Percentiles rank a stretch among this genome's conserved stretches.
phyloP scores from a whole-genome alignment of 257 asterid genomes.

The Lycium barbarum region DNA sequence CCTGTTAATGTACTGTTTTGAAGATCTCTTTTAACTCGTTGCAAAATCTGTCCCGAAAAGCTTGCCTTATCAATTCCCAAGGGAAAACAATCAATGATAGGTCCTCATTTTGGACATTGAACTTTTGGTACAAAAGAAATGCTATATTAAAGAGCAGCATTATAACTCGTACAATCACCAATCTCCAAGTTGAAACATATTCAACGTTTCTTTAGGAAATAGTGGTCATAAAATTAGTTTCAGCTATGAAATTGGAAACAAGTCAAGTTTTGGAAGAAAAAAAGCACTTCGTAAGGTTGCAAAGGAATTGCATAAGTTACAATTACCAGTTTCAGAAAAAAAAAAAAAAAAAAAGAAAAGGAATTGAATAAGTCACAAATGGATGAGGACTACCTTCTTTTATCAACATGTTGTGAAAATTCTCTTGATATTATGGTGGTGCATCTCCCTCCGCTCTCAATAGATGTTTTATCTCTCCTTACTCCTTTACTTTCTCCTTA shows the following conservation, averaged over 20 bases:
- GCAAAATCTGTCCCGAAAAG: neutral
- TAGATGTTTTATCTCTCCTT: neutral
- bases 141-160: neutral
- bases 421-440: slow-evolving; percentile 8
- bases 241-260: neutral
- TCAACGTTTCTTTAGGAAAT: neutral
- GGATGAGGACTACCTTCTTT: slow-evolving; percentile 17
- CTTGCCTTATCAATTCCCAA: neutral
- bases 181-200: neutral
- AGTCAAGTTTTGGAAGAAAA: neutral
- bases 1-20: slow-evolving; percentile 6
- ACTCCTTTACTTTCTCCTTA: neutral
- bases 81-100: neutral
- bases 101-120: neutral
- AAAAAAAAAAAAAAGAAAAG: neutral
- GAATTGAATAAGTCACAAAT: neutral
- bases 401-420: slow-evolving; percentile 4
- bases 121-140: neutral
- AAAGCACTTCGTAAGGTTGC: neutral
- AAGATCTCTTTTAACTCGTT: neutral
- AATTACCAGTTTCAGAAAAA: neutral
- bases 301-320: neutral
- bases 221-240: neutral
- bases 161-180: neutral
- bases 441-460: neutral